Base-by-base conservation (phyloP, 169 alveolate genomes). In the Plasmodium cynomolgi region DNA sequence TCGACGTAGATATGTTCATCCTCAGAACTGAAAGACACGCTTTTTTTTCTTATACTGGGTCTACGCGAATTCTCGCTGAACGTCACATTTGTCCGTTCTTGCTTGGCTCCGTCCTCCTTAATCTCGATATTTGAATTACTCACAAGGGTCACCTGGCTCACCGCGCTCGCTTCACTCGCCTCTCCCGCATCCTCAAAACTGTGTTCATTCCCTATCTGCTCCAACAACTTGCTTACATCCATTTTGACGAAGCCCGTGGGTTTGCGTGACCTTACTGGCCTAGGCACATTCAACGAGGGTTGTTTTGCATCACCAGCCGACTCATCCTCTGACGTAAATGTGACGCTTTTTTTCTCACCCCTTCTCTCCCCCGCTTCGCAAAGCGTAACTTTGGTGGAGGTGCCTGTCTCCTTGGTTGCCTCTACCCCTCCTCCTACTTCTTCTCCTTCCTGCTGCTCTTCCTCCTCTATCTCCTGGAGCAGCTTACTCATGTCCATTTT, bases 221-320 rank as follows among this genome's bases (percentile, higher is more conserved):
- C 77, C 31, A 88, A 47, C 26, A 79, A 41, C 72, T 88, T 88
- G 9, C 23, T 23, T 5, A 75, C 31, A 33, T 75, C 93, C 85
- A 79, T 79, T 74, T 85, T 85, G 58, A 85, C 93, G 80, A 85
- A 85, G 20, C 86, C 93, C 5, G 86, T 74, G 7, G 86, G 86
- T 26, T 85, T 85, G 7, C 86, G 80, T 2, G 93, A 33, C 47
- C 93, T 85, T 1, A 37, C 81, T n/a, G 85, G 93, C 6, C 93
- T 75, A 0, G 86, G 68, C 7, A 34, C 33, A 79, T 88, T 62
- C 26, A 58, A 37, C 29, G 74, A 26, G n/a, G 13, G 20, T 58
- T 39, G 62, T 39, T 62, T 62, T 33, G 41, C 88, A 79, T 39
- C 82, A 88, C 11, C 33, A 47, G 37, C 74, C 33, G 26, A 20